phyloP scores from a whole-genome alignment of 306 rosid species.

The Fragaria nilgerrensis region DNA sequence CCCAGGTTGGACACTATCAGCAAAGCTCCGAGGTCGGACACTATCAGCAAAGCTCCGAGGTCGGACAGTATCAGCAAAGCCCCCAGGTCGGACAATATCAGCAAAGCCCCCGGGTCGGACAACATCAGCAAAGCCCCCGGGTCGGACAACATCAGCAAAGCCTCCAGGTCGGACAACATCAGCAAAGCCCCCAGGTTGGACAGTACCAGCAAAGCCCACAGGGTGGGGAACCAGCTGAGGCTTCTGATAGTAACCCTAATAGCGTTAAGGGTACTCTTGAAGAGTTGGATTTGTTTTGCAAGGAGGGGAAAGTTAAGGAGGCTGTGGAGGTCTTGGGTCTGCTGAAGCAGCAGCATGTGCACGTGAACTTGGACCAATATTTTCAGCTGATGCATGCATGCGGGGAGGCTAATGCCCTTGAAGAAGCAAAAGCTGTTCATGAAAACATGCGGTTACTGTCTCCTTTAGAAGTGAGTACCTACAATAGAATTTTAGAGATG shows the following conservation, averaged over 20 bases:
- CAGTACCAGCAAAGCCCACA: background rate
- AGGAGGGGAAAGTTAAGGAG: conserved; percentile 72
- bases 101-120: conserved; percentile 26
- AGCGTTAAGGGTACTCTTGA: conserved; percentile 38
- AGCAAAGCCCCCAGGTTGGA: background rate
- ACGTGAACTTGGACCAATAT: conserved; percentile 50
- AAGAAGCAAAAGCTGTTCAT: conserved; percentile 66
- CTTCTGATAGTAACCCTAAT: conserved; percentile 27
- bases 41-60: background rate
- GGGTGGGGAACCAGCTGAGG: conserved; percentile 24
- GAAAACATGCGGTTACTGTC: conserved; percentile 37
- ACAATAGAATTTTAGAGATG: conserved; percentile 68
- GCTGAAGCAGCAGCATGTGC: conserved; percentile 43
- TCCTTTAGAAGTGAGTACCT: conserved; percentile 53
- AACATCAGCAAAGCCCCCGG: background rate
- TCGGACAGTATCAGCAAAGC: conserved; percentile 21
- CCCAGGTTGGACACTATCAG: background rate
- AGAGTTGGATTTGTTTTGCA: conserved; percentile 57
- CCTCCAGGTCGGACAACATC: conserved; percentile 11
- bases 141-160: background rate
- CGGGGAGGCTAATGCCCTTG: conserved; percentile 54
- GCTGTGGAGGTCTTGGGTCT: conserved; percentile 54
- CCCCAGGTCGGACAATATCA: conserved; percentile 32
- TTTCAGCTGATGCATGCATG: conserved; percentile 49
- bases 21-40: background rate